These are phyloP conservation scores for Nosema muscidifuracis DNA, from an alignment of 371 early-diverging fungal genomes.

Conservation along the genomic window DNA sequence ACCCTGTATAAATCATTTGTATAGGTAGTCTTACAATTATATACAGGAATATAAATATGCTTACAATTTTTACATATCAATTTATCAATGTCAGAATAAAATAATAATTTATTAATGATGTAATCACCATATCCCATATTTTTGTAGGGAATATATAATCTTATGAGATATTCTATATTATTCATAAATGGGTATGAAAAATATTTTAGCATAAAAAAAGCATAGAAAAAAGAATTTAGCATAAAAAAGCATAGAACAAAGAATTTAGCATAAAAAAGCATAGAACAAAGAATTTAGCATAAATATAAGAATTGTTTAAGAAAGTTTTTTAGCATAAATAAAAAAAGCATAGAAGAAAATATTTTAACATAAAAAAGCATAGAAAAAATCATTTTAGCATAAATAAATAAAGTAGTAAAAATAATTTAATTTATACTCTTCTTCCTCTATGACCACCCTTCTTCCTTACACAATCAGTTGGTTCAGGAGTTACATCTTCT, in stretches of 20 bases:
- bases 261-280: too few relatives aligned
- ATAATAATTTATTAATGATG: neutral
- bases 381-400: too few relatives aligned
- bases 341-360: too few relatives aligned
- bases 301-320: too few relatives aligned
- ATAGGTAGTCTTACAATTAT: conserved; percentile 16
- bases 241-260: too few relatives aligned
- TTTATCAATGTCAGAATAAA: neutral
- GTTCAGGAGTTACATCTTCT: conserved; percentile 96
- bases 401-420: too few relatives aligned
- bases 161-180: neutral
- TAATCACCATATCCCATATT: neutral
- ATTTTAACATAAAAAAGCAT: too few relatives aligned
- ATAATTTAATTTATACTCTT: conserved; percentile 74
- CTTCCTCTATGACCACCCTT: conserved; percentile 99
- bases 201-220: too few relatives aligned
- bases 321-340: too few relatives aligned
- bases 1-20: neutral
- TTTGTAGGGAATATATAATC: neutral
- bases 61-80: conserved; percentile 16
- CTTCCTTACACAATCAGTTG: conserved; percentile 93
- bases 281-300: too few relatives aligned
- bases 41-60: conserved; percentile 19
- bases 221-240: too few relatives aligned
- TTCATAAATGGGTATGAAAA: neutral